Conservation (phyloP, 1,284 basidiomycete genomes). For the Sporisorium reilianum region DNA sequence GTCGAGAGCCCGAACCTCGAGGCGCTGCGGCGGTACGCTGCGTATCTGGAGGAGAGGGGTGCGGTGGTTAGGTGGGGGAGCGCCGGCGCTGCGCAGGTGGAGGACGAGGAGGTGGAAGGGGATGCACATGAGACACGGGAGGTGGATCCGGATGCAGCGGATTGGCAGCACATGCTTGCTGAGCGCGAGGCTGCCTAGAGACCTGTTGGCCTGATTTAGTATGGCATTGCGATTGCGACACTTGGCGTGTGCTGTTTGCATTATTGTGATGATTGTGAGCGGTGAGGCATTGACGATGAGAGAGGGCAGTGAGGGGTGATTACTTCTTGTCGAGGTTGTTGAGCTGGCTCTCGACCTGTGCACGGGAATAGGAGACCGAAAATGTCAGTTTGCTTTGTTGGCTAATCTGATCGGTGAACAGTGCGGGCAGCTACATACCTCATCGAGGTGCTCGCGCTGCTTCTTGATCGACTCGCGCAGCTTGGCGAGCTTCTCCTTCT, state of each 20-base stretch:
- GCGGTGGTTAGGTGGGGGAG: conserved; percentile 5
- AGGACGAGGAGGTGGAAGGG: conserved; percentile 12
- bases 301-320: too few species aligned
- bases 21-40: conserved; percentile 34
- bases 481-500: conserved; percentile 63
- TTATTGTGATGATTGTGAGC: conserved; percentile 8
- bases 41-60: conserved; percentile 33
- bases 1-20: conserved; percentile 47
- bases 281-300: conserved; percentile 7
- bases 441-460: conserved; percentile 58
- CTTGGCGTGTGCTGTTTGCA: neutral
- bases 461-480: conserved; percentile 57
- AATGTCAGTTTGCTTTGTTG: too few species aligned
- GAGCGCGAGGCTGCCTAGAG: conserved; percentile 35
- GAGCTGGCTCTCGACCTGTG: conserved; percentile 50
- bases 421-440: conserved; percentile 35
- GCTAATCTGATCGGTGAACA: neutral
- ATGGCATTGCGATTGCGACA: conserved; percentile 13
- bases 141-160: conserved; percentile 24
- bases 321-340: conserved; percentile 58
- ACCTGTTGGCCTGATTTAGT: neutral
- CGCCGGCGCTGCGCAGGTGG: conserved; percentile 8
- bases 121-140: conserved; percentile 24
- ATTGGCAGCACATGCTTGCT: conserved; percentile 34
- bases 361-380: too few species aligned